Evolutionary conservation across 2,329 filamentous ascomycete genomes (phyloP), one percentile per base, ranked within the genome.

Genomic region (Aureobasidium sp.): DNA sequence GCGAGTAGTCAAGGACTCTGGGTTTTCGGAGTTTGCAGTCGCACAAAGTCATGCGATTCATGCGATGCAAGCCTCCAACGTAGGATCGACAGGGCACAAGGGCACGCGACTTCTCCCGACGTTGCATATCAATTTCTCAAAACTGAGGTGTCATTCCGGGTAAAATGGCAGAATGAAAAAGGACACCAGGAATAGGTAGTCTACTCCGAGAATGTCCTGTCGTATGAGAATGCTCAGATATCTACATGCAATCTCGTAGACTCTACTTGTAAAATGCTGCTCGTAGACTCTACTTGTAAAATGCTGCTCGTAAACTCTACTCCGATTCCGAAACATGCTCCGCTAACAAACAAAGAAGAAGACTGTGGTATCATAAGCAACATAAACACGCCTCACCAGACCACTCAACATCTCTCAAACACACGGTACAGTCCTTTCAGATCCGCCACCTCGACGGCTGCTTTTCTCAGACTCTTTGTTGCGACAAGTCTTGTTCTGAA

Each of bases 341-440:
- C 36, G 41, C 39, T 57, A 45, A 41, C 53, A 36, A 47, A 5
- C 27, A 39, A 37, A 44, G 12, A 56, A 55, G 7, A 44, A 44
- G 15, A 15, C 27, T 36, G 27, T 57, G 55, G 34, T 48, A 58
- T 47, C 55, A 58, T 47, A 58, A 58, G 22, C 17, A 58, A 20
- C 55, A 58, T 37, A 39, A 36, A 44, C 25, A 48, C 41, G 20
- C 20, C n/a, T 7, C 6, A 6, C 5, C 20, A 27, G 8, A 44
- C 42, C 34, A 8, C 48, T 83, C 74, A 97, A 74, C 94, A 97
- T 61, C 94, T 80, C 76, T 99, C 94, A 79, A 99, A 99, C 2
- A 97, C 92, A 49, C 90, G 81, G 74, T 99, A 99, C 63, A 99
- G 72, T 0, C 92, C 91, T 74, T 96, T 97, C 63, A 97, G 75